These are phyloP conservation scores for Penicillium flavigenum DNA, from an alignment of 495 filamentous ascomycete species.

Conservation along the genomic window DNA sequence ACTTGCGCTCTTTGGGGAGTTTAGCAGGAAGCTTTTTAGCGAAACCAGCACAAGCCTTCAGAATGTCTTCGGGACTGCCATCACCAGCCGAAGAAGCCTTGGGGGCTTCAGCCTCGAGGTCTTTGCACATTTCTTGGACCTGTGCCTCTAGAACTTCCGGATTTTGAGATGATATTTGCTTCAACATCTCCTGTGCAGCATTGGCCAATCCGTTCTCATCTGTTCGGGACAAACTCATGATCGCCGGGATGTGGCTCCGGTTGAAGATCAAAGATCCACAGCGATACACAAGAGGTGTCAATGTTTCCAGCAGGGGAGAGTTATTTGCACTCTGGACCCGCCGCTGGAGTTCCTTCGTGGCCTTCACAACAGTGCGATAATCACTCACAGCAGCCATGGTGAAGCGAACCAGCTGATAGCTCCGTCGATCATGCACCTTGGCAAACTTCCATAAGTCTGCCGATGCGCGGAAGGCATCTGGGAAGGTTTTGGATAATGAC, in stretches of 20 bases:
- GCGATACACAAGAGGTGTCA: constrained; percentile 82
- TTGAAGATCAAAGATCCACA: constrained; percentile 85
- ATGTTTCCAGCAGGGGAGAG: constrained; percentile 66
- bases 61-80: constrained; percentile 71
- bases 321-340: constrained; percentile 67
- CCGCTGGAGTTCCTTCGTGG: constrained; percentile 85
- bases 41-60: constrained; percentile 91
- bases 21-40: constrained; percentile 81
- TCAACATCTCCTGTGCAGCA: constrained; percentile 85
- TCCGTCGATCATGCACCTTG: constrained; percentile 85
- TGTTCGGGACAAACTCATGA: constrained; percentile 80
- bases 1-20: constrained; percentile 81
- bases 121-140: constrained; percentile 85
- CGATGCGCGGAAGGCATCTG: constrained; percentile 64
- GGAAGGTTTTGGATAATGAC: constrained; percentile 69
- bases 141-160: constrained; percentile 89
- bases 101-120: constrained; percentile 77
- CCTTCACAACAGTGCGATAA: constrained; percentile 84
- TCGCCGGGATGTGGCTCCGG: constrained; percentile 84
- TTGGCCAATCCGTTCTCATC: constrained; percentile 74
- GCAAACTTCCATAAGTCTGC: constrained; percentile 86
- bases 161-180: constrained; percentile 85
- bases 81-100: constrained; percentile 63
- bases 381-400: constrained; percentile 84
- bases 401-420: constrained; percentile 84